These are phyloP conservation scores for Ustilago bromivora DNA, from an alignment of 1,284 basidiomycete genomes.

Conservation along the genomic window DNA sequence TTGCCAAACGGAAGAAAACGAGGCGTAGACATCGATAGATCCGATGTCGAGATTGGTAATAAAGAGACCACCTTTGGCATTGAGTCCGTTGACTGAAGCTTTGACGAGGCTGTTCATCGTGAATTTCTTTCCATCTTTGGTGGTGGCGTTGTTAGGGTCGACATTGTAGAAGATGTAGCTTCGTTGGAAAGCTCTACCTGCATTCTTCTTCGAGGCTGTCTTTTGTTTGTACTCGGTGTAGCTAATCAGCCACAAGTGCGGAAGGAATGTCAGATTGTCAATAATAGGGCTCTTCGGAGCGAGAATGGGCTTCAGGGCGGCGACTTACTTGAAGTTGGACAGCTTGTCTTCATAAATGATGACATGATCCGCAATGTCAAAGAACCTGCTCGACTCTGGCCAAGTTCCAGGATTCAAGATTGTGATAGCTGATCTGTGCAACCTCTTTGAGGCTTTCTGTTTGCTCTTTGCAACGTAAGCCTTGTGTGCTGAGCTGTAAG, in stretches of 20 bases:
- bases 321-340: constrained; percentile 30
- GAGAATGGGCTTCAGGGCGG: background rate
- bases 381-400: constrained; percentile 18
- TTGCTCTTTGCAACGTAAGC: background rate
- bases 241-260: background rate
- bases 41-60: constrained; percentile 24
- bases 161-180: constrained; percentile 36
- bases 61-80: constrained; percentile 19
- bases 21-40: constrained; percentile 18
- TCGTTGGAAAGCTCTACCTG: constrained; percentile 10
- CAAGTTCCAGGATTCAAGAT: constrained; percentile 31
- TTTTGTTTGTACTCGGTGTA: constrained; percentile 14
- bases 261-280: background rate
- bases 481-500: background rate
- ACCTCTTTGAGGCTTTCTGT: background rate
- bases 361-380: constrained; percentile 21
- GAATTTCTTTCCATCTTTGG: constrained; percentile 18
- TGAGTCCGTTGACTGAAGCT: constrained; percentile 4
- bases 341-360: constrained; percentile 31
- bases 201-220: background rate
- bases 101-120: constrained; percentile 13
- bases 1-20: constrained; percentile 24
- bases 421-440: constrained; percentile 11
- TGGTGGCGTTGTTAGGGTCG: constrained; percentile 4
- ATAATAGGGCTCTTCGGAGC: background rate